Percentiles rank a stretch among this genome's conserved stretches.
These are phyloP conservation scores for Candida sp. DNA, from an alignment of 1,139 yeast species.

Conservation along the genomic window DNA sequence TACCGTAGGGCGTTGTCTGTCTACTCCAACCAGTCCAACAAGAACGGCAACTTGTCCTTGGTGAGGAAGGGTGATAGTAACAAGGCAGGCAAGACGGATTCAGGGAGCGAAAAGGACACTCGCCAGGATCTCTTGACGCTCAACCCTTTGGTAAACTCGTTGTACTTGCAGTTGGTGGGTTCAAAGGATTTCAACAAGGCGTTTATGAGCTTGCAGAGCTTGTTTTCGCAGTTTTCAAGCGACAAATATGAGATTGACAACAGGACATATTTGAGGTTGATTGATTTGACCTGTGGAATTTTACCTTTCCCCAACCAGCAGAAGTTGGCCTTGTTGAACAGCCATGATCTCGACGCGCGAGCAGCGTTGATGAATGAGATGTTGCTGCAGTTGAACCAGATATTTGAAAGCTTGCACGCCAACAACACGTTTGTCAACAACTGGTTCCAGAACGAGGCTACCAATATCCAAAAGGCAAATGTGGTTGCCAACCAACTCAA, in stretches of 20 bases:
- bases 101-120: conserved; percentile 3
- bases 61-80: conserved; percentile 2
- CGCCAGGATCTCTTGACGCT: conserved; percentile 47
- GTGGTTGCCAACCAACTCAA: conserved; percentile 66
- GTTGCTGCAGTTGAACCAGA: conserved; percentile 36
- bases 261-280: conserved; percentile 37
- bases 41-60: conserved; percentile 12
- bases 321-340: conserved; percentile 45
- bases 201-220: conserved; percentile 37
- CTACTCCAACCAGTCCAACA: conserved; percentile 12
- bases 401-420: conserved; percentile 34
- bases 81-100: conserved; percentile 12
- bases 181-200: conserved; percentile 50
- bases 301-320: conserved; percentile 60
- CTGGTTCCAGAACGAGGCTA: conserved; percentile 53
- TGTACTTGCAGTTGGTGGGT: conserved; percentile 57
- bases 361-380: conserved; percentile 32
- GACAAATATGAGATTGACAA: conserved; percentile 28
- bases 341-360: conserved; percentile 37
- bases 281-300: conserved; percentile 62
- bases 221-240: conserved; percentile 29
- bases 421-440: conserved; percentile 43
- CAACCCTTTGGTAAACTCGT: conserved; percentile 65
- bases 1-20: conserved; percentile 36
- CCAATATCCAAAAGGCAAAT: conserved; percentile 57